These are phyloP conservation scores for Mycena sanguinolenta DNA, from an alignment of 768 basidiomycete genomes.

Conservation along the genomic window DNA sequence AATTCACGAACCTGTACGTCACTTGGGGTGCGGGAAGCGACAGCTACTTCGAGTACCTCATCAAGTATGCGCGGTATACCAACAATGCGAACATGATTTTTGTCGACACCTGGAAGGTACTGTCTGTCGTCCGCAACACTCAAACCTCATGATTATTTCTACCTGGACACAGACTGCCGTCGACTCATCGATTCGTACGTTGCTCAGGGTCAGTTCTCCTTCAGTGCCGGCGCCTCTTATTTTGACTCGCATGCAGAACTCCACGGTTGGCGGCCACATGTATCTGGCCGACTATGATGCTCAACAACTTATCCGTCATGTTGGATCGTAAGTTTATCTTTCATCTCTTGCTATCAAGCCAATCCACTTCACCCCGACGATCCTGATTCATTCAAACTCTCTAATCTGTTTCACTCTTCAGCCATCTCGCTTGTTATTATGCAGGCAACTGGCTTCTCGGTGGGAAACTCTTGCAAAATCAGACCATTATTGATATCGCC, in stretches of 20 bases:
- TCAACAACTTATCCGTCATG: slow-evolving; percentile 60
- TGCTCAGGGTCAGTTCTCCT: slow-evolving; percentile 70
- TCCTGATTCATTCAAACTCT: neutral
- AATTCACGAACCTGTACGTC: slow-evolving; percentile 67
- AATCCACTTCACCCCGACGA: neutral
- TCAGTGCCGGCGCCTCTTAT: no score
- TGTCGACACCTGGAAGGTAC: slow-evolving; percentile 70
- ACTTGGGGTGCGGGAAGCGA: slow-evolving; percentile 80
- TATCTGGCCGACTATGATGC: slow-evolving; percentile 78
- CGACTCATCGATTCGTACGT: slow-evolving; percentile 73
- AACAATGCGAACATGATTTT: slow-evolving; percentile 74
- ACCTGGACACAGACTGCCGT: slow-evolving; percentile 60
- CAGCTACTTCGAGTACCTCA: slow-evolving; percentile 83
- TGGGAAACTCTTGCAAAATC: slow-evolving; percentile 76
- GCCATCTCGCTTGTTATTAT: slow-evolving; percentile 75
- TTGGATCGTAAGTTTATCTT: slow-evolving; percentile 61
- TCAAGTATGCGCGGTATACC: slow-evolving; percentile 79
- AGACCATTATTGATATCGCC: slow-evolving; percentile 76
- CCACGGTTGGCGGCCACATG: slow-evolving; percentile 67
- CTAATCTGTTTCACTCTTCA: neutral
- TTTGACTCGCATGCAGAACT: no score
- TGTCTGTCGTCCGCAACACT: no score
- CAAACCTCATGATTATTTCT: slow-evolving; percentile 3
- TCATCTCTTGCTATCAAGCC: no score
- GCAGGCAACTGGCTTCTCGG: slow-evolving; percentile 85